These are phyloP conservation scores for Chlorella sp. DNA, from an alignment of 139 green algal species.

Conservation along the genomic window DNA sequence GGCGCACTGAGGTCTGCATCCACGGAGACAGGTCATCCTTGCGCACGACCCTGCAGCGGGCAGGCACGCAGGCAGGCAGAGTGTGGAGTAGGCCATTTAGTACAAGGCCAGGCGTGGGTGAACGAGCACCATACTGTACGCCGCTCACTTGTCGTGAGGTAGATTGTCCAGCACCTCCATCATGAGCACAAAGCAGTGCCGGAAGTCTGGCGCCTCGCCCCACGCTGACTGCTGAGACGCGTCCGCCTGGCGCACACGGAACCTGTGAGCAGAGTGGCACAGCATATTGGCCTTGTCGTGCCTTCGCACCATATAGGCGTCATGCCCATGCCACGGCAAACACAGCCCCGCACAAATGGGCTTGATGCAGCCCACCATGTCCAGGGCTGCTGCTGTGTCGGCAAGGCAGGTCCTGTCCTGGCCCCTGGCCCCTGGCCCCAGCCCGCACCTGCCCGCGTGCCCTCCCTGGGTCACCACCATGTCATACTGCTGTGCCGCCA, in stretches of 20 bases:
- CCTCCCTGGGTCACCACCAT: conserved; percentile 28
- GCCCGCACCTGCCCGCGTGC: conserved; percentile 30
- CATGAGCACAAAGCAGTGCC: conserved; percentile 53
- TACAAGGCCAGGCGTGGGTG: too few relatives aligned
- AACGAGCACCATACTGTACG: too few relatives aligned
- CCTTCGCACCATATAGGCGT: neutral
- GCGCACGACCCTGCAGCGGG: conserved; percentile 4
- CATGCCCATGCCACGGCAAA: neutral
- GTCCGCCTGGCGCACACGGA: conserved; percentile 25
- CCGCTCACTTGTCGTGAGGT: conserved; percentile 47
- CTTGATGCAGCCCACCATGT: neutral
- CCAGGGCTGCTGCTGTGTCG: too few relatives aligned
- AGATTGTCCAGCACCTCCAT: conserved; percentile 91
- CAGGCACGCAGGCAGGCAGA: too few relatives aligned
- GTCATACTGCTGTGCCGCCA: conserved; percentile 52
- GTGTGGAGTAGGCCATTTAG: too few relatives aligned
- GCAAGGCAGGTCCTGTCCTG: too few relatives aligned
- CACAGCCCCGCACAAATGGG: neutral
- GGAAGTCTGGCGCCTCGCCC: conserved; percentile 13
- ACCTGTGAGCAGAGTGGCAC: conserved; percentile 1
- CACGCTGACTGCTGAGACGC: conserved; percentile 34
- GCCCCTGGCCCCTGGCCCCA: neutral
- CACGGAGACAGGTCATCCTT: neutral
- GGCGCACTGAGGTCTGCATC: conserved; percentile 28
- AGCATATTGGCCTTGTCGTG: neutral